These are phyloP conservation scores for Beverwykella pulmonaria DNA, from an alignment of 495 filamentous ascomycete genomes.

Conservation along the genomic window DNA sequence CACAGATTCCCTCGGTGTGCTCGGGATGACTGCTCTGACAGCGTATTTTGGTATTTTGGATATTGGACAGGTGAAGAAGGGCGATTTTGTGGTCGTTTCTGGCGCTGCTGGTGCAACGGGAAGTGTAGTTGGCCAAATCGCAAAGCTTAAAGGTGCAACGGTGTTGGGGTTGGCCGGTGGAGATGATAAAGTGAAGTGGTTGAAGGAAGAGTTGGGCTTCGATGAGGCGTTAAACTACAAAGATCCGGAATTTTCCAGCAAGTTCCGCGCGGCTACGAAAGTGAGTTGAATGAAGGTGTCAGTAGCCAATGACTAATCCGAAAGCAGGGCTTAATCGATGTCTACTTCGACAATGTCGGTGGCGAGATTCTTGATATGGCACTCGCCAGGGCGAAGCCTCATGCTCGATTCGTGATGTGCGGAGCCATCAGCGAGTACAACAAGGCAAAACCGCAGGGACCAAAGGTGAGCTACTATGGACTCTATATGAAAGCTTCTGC, in stretches of 20 bases:
- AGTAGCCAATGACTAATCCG: background rate
- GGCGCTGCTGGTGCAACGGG: slow-evolving; percentile 74
- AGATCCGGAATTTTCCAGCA: slow-evolving; percentile 35
- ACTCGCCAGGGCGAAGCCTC: slow-evolving; percentile 51
- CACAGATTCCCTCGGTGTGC: slow-evolving; percentile 63
- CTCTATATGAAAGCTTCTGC: background rate
- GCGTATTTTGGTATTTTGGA: slow-evolving; percentile 69
- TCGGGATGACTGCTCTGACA: slow-evolving; percentile 62
- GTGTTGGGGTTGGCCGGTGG: slow-evolving; percentile 58
- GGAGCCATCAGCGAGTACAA: slow-evolving; percentile 61
- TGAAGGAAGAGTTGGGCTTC: slow-evolving; percentile 41
- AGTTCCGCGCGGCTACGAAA: slow-evolving; percentile 39
- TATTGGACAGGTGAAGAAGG: slow-evolving; percentile 58
- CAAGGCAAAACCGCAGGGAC: slow-evolving; percentile 51
- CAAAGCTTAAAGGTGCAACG: slow-evolving; percentile 62
- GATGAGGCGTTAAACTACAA: slow-evolving; percentile 47
- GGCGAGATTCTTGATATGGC: slow-evolving; percentile 60
- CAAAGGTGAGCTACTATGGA: slow-evolving; percentile 23
- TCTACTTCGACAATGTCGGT: slow-evolving; percentile 62
- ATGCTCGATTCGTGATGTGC: slow-evolving; percentile 57
- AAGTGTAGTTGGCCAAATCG: slow-evolving; percentile 69
- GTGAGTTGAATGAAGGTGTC: background rate
- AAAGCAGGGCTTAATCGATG: slow-evolving; percentile 58
- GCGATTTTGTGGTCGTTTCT: slow-evolving; percentile 68
- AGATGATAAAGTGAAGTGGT: slow-evolving; percentile 45